Percentiles rank a stretch among this genome's conserved stretches.
Conservation (phyloP, 2,329 filamentous ascomycete species). For the Fonsecaea erecta region DNA sequence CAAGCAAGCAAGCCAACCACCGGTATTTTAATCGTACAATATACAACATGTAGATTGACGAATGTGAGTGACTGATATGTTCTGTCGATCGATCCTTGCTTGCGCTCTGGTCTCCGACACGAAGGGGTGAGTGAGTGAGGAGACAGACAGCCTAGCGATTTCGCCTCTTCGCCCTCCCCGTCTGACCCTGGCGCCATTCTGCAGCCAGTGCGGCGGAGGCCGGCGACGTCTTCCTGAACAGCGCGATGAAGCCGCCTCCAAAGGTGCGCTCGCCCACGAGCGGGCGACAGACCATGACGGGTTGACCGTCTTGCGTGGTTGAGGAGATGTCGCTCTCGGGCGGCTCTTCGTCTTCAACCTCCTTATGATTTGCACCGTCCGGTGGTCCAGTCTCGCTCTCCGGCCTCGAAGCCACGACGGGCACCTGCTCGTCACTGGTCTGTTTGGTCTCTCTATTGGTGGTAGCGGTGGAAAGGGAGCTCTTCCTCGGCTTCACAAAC, state of each 20-base stretch:
- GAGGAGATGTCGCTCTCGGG: background rate
- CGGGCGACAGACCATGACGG: constrained; percentile 58
- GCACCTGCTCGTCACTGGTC: background rate
- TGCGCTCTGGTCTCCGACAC: too few species aligned
- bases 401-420: background rate
- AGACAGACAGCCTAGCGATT: constrained; percentile 9
- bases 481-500: constrained; percentile 40
- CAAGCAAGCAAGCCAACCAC: too few species aligned
- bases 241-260: constrained; percentile 58
- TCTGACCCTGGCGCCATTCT: constrained; percentile 25
- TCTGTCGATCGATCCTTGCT: background rate
- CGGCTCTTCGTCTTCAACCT: background rate
- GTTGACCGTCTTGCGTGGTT: constrained; percentile 36
- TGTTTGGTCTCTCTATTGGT: background rate
- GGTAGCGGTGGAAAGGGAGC: background rate
- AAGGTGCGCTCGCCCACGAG: constrained; percentile 54
- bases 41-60: too few species aligned
- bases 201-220: constrained; percentile 11
- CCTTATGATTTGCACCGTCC: background rate
- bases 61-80: background rate
- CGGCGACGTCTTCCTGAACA: constrained; percentile 49
- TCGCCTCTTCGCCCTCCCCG: constrained; percentile 28
- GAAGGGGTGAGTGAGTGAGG: too few species aligned
- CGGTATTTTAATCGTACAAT: too few species aligned
- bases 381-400: background rate